Percentiles rank a stretch among this genome's conserved stretches.
Conservation (phyloP, 306 rosid species). For the Quercus variabilis region DNA sequence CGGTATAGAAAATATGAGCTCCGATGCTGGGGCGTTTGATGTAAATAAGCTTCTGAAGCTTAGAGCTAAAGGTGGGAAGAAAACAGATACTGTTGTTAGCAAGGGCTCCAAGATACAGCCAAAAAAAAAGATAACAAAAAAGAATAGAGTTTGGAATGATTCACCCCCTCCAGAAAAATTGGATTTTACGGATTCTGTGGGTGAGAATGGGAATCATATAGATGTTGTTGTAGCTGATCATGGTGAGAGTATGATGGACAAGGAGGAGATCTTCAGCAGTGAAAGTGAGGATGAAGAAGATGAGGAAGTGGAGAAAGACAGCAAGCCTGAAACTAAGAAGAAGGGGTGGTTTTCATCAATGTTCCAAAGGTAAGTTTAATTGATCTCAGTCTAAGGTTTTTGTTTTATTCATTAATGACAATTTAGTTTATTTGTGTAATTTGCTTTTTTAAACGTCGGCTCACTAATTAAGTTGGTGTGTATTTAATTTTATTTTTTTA, state of each 20-base stretch:
- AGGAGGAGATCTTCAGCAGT: slow-evolving; percentile 82
- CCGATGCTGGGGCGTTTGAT: slow-evolving; percentile 89
- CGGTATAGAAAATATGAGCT: slow-evolving; percentile 70
- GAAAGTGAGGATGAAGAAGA: slow-evolving; percentile 86
- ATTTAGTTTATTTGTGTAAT: not conserved
- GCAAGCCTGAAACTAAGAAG: slow-evolving; percentile 78
- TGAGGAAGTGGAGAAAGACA: slow-evolving; percentile 50
- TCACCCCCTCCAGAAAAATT: slow-evolving; percentile 57
- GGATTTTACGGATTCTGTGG: slow-evolving; percentile 74
- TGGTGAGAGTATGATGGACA: slow-evolving; percentile 98
- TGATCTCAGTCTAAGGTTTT: not conserved
- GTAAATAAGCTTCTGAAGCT: slow-evolving; percentile 91
- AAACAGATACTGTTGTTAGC: slow-evolving; percentile 49
- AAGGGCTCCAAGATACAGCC: slow-evolving; percentile 73
- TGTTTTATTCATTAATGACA: slow-evolving; percentile 12
- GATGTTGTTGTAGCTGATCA: slow-evolving; percentile 78
- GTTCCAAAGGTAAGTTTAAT: slow-evolving; percentile 76
- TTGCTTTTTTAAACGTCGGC: not conserved
- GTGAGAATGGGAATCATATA: slow-evolving; percentile 58
- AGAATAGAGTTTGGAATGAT: slow-evolving; percentile 96
- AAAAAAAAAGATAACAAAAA: slow-evolving; percentile 65
- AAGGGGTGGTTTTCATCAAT: slow-evolving; percentile 97
- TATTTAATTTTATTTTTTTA: too few species aligned
- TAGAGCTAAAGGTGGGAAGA: slow-evolving; percentile 72
- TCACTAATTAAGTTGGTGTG: too few species aligned